Evolutionary conservation across 1,284 basidiomycete genomes (phyloP).

Genomic region (Sporisorium iseilematis-ciliati): DNA sequence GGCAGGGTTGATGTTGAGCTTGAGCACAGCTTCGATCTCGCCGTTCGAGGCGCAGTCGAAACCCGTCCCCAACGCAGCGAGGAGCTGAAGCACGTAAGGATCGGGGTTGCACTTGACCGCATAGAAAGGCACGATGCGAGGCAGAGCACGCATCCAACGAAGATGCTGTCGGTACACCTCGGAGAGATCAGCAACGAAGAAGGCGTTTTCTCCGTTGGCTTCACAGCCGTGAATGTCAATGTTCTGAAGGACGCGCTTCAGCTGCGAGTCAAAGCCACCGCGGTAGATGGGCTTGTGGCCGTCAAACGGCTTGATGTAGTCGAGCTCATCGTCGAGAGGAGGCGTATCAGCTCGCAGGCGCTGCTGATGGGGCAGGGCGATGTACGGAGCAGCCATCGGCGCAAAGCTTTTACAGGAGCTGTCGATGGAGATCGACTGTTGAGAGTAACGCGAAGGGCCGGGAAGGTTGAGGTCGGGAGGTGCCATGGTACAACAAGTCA

Average conservation of each 20-base stretch:
- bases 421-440: constrained; percentile 38
- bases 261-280: constrained; percentile 59
- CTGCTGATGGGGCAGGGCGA: constrained; percentile 49
- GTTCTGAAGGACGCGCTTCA: constrained; percentile 52
- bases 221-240: constrained; percentile 71
- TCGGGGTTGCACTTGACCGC: constrained; percentile 98
- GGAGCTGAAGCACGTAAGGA: constrained; percentile 88
- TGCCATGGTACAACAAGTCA: constrained; percentile 30
- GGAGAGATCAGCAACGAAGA: constrained; percentile 94
- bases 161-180: constrained; percentile 87
- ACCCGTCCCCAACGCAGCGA: constrained; percentile 87
- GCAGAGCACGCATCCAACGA: constrained; percentile 82
- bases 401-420: constrained; percentile 16
- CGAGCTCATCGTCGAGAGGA: constrained; percentile 50
- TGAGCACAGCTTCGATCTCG: constrained; percentile 87
- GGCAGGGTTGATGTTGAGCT: constrained; percentile 74
- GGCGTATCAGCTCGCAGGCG: constrained; percentile 46
- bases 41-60: constrained; percentile 99
- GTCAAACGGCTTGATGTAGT: constrained; percentile 47
- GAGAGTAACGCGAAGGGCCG: constrained; percentile 31
- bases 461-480: constrained; percentile 22
- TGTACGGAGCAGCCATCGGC: constrained; percentile 48
- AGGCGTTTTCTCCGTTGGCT: constrained; percentile 87
- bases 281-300: constrained; percentile 57
- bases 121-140: constrained; percentile 86